Percentiles rank a stretch among this genome's conserved stretches.
These are phyloP conservation scores for Candida patagonica DNA, from an alignment of 805 yeast genomes.

Conservation along the genomic window DNA sequence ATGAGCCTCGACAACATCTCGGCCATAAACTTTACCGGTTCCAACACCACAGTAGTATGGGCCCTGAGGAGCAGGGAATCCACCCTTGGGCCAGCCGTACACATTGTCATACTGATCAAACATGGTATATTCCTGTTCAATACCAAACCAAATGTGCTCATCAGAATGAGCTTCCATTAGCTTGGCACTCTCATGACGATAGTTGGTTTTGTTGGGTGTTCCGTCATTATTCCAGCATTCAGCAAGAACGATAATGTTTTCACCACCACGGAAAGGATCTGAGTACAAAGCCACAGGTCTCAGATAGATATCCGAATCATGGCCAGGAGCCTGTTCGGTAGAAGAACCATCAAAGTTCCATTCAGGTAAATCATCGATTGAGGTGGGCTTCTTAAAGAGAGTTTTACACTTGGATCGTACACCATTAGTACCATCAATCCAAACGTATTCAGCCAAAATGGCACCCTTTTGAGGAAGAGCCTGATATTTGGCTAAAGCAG, in stretches of 20 bases:
- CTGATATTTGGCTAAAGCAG: constrained; percentile 69
- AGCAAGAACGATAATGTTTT: constrained; percentile 86
- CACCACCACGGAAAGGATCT: constrained; percentile 97
- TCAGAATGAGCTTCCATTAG: constrained; percentile 84
- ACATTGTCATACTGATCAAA: constrained; percentile 84
- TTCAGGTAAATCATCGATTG: constrained; percentile 86
- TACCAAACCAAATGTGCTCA: constrained; percentile 91
- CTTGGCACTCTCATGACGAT: constrained; percentile 94
- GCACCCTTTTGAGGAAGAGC: constrained; percentile 78
- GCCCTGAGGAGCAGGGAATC: constrained; percentile 99
- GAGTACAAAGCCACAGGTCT: constrained; percentile 94
- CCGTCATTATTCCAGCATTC: constrained; percentile 99
- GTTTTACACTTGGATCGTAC: constrained; percentile 94
- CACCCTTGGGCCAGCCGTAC: constrained; percentile 99
- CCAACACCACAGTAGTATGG: constrained; percentile 99
- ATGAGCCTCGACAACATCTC: constrained; percentile 98
- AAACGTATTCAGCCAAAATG: constrained; percentile 91
- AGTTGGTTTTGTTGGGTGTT: constrained; percentile 97
- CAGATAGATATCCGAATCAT: constrained; percentile 88
- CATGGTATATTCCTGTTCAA: constrained; percentile 97
- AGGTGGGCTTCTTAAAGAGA: constrained; percentile 52
- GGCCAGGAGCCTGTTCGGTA: constrained; percentile 97
- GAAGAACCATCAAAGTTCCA: constrained; percentile 99
- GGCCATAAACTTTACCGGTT: constrained; percentile 93
- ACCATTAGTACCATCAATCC: constrained; percentile 92